Conservation (phyloP, 2,329 filamentous ascomycete species). For the Penicillium sp. region DNA sequence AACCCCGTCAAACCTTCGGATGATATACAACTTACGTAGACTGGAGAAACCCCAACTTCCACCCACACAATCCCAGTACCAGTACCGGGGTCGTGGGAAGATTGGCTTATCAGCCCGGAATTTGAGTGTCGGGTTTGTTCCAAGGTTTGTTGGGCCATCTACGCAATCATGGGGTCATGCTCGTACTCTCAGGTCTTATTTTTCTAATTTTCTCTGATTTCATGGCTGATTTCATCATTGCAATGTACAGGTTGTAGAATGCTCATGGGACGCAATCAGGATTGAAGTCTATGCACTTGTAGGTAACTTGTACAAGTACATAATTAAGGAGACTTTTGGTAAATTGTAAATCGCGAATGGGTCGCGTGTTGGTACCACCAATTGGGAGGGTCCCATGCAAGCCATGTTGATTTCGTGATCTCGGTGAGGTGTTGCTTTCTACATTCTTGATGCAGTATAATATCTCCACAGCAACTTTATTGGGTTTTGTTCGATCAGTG, state of each 20-base stretch:
- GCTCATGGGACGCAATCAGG: not conserved
- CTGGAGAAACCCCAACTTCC: not conserved
- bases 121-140: not conserved
- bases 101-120: not conserved
- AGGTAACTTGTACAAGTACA: no score
- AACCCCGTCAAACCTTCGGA: not conserved
- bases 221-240: not conserved
- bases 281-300: no score
- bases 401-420: not conserved
- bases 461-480: not conserved
- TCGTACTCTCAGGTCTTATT: not conserved
- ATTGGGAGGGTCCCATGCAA: not conserved
- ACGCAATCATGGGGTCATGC: slow-evolving; percentile 11
- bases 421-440: not conserved
- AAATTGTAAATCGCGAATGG: not conserved
- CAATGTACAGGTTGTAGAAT: not conserved
- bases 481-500: not conserved
- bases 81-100: not conserved
- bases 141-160: not conserved
- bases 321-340: not conserved
- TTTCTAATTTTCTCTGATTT: not conserved
- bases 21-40: not conserved
- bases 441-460: not conserved
- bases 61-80: not conserved
- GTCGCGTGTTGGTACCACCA: not conserved